Percentiles rank a stretch among this genome's conserved stretches.
Evolutionary conservation across 805 yeast species (phyloP).

Genomic region (Wickerhamiella cacticola): DNA sequence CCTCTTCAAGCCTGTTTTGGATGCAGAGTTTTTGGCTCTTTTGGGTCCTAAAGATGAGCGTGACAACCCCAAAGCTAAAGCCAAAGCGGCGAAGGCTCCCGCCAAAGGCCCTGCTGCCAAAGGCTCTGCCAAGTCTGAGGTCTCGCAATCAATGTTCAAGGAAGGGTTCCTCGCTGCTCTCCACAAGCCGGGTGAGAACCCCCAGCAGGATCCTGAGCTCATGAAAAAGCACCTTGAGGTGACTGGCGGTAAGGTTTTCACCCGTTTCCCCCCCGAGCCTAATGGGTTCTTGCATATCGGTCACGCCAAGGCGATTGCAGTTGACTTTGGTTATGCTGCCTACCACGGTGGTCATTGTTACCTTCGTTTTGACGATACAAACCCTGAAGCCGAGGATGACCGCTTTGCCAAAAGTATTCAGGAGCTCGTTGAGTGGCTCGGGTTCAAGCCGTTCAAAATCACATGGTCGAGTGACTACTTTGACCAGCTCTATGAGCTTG

Average conservation of each 20-base stretch:
- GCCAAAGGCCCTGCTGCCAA: slow-evolving; percentile 21
- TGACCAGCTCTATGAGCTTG: slow-evolving; percentile 75
- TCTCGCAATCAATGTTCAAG: slow-evolving; percentile 48
- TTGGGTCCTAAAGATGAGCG: slow-evolving; percentile 96
- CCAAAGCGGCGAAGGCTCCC: slow-evolving; percentile 24
- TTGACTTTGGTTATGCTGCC: slow-evolving; percentile 94
- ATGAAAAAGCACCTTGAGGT: slow-evolving; percentile 67
- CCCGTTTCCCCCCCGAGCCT: slow-evolving; percentile 98
- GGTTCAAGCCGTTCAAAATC: slow-evolving; percentile 84
- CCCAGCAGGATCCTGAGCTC: slow-evolving; percentile 77
- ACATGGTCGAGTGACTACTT: slow-evolving; percentile 96
- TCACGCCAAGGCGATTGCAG: slow-evolving; percentile 95
- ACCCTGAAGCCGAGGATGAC: slow-evolving; percentile 98
- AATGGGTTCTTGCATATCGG: slow-evolving; percentile 97
- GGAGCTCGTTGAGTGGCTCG: slow-evolving; percentile 85
- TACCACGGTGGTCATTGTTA: slow-evolving; percentile 78
- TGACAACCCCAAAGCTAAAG: slow-evolving; percentile 39
- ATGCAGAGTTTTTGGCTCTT: slow-evolving; percentile 53
- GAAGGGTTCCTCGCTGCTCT: slow-evolving; percentile 94
- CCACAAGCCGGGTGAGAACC: slow-evolving; percentile 91
- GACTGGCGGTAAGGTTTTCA: slow-evolving; percentile 72
- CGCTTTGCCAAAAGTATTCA: slow-evolving; percentile 72
- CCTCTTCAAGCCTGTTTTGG: slow-evolving; percentile 76
- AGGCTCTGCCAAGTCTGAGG: slow-evolving; percentile 14
- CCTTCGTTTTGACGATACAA: slow-evolving; percentile 91